Evolutionary conservation across 2,329 filamentous ascomycete genomes (phyloP), one percentile per base, ranked within the genome.

Genomic region (Fragosphaeria purpurea): DNA sequence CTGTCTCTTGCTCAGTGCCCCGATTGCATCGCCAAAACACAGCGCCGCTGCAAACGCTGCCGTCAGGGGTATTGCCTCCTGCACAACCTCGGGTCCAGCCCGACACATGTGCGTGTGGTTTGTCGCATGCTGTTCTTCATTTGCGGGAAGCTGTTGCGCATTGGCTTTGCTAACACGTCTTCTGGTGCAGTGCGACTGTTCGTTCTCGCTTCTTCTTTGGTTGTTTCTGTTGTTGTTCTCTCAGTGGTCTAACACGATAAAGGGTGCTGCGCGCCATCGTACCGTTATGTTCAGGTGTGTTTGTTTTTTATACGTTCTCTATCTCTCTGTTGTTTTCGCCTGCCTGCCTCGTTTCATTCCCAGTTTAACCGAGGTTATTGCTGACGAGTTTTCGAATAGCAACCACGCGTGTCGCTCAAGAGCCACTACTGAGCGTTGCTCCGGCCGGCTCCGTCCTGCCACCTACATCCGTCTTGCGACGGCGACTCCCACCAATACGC

Each of bases 21-120:
- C 47, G 75, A 79, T 40, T 96, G 90, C 68, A 87, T 88, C 60
- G 70, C 77, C 32, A 67, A 75, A 42, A 87, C 83, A 32, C 86
- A 91, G 61, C 77, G 82, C 44, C 75, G 72, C 37, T 96, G 90
- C 64, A 75, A 72, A 54, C 76, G 75, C 52, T 95, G 90, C 65
- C 76, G 76, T 41, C 85, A 85, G 50, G 86, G 86, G 48, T 95
- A 94, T 64, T 96, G 90, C 65, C 76, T 85, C 53, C 75, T 84
- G 50, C 88, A 95, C 63, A 89, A 94, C 58, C 86, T 89, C 57
- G 86, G 87, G 12, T 91, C 85, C 41, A 86, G 83, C 10, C 67
- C 74, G n/a, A 82, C 74, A 38, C 65, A 71, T 58, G 75, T 78
- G 61, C 70, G 73, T 68, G 10, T 44, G 34, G 22, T 4, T 10